Evolutionary conservation across 495 filamentous ascomycete genomes (phyloP), one percentile per base, ranked within the genome.

Genomic region (Delitschia confertaspora): DNA sequence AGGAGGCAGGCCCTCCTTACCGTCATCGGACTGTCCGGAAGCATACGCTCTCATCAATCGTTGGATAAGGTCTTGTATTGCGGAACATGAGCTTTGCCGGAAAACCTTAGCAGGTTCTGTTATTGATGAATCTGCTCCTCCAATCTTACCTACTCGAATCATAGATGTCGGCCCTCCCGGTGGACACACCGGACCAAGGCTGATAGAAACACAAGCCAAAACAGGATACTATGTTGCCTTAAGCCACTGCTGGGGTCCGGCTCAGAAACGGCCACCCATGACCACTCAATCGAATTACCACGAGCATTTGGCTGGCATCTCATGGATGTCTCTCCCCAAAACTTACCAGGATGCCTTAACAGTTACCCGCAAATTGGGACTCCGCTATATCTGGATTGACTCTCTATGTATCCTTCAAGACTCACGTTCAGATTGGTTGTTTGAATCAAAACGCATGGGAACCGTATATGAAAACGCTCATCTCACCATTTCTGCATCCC

Each of bases 321-420:
- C 41, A 20, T 51, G 34, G 35, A 26, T 29, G 6, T 10, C 6
- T 3, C 32, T 48, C 2, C 38, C 44, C 24, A 42, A 33, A 31
- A 22, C 34, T 9, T 42, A 44, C 20, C 43, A 38, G 26, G 38
- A 47, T 29, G 49, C 44, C 19, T 38, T 47, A 19, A 27, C 19
- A 24, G 49, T 27, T 18, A 48, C 43, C 14, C 49, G 38, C 22
- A 25, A 24, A 8, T 18, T 52, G 8, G 25, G 33, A 17, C 21
- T 53, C 18, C n/a, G 37, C 22, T 53, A 43, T 29, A 38, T 53
- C n/a, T 48, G 49, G 44, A 48, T 53, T 17, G 44, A 48, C 38
- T 25, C 33, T 1, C 30, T 51, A 4, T 51, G 48, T 19, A 45
- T 51, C 21, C 16, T 54, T 7, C 50, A 54, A 34, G 45, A 55